phyloP scores from a whole-genome alignment of 2,329 filamentous ascomycete genomes.

The Dryadomyces quercus-mongolicae region DNA sequence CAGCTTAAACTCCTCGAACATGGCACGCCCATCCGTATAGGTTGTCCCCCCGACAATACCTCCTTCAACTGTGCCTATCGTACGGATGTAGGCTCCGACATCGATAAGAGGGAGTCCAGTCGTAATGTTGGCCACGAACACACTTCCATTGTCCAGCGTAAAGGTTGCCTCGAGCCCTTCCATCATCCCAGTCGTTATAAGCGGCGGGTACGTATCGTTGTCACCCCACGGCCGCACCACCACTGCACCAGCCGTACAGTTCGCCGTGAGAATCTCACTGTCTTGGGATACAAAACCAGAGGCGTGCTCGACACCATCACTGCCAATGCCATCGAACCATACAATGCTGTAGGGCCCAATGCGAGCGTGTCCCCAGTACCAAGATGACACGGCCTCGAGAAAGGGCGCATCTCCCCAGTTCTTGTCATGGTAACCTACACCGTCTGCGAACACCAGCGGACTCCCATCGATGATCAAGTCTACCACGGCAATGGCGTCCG shows the following conservation, averaged over 20 bases:
- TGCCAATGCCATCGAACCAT: slow-evolving; percentile 25
- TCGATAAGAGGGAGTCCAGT: background rate
- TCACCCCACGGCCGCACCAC: slow-evolving; percentile 2
- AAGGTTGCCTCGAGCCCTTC: background rate
- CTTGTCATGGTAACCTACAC: slow-evolving; percentile 33
- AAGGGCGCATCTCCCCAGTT: slow-evolving; percentile 30
- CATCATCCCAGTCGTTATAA: background rate
- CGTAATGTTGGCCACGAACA: background rate
- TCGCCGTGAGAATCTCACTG: slow-evolving; percentile 7
- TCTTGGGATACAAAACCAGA: slow-evolving; percentile 19
- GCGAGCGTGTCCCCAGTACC: slow-evolving; percentile 33
- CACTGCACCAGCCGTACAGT: background rate
- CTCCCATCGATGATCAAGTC: slow-evolving; percentile 17
- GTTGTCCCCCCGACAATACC: background rate
- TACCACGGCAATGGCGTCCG: slow-evolving; percentile 14
- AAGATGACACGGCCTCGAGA: slow-evolving; percentile 17
- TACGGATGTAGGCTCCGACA: background rate
- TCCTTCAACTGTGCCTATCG: background rate
- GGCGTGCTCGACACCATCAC: slow-evolving; percentile 14
- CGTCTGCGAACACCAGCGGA: slow-evolving; percentile 19
- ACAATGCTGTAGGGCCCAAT: slow-evolving; percentile 29
- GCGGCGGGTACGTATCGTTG: background rate
- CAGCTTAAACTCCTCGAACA: slow-evolving; percentile 2
- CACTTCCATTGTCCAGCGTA: background rate
- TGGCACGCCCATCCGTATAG: background rate